phyloP scores from a whole-genome alignment of 2,329 filamentous ascomycete species.

The Aspergillus unguis region DNA sequence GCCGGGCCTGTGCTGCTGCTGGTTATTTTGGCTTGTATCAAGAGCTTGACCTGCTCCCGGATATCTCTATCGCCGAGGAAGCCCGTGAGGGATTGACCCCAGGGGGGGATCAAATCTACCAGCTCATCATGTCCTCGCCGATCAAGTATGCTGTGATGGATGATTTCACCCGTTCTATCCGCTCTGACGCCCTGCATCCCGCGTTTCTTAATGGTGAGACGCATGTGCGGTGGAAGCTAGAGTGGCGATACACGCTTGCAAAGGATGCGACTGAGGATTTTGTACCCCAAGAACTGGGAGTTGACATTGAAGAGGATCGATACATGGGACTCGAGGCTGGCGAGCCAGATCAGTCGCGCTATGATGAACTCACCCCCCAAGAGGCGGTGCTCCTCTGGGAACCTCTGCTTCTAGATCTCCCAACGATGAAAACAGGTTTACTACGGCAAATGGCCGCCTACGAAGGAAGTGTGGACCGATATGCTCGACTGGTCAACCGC shows the following conservation, averaged over 20 bases:
- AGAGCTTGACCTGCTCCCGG: neutral
- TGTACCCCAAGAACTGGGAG: neutral
- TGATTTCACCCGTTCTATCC: conserved; percentile 15
- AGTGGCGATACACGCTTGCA: neutral
- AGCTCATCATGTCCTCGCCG: conserved; percentile 13
- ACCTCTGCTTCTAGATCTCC: conserved; percentile 8
- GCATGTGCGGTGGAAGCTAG: conserved; percentile 15
- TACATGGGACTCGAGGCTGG: neutral
- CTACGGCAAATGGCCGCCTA: conserved; percentile 9
- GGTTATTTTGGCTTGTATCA: neutral
- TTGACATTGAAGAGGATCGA: neutral
- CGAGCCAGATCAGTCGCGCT: neutral
- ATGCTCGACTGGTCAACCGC: neutral
- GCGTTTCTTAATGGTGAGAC: conserved; percentile 19
- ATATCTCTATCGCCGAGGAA: conserved; percentile 5
- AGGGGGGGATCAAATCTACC: conserved; percentile 12
- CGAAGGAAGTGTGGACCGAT: neutral
- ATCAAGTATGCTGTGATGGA: conserved; percentile 16
- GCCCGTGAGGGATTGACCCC: conserved; percentile 4
- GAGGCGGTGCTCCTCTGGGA: neutral
- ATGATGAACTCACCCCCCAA: neutral
- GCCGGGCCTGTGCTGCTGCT: neutral
- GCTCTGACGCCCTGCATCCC: conserved; percentile 9
- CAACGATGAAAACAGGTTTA: conserved; percentile 8
- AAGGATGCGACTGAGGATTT: neutral